These are phyloP conservation scores for Lumnitzera racemosa DNA, from an alignment of 345 rosid genomes.

Conservation along the genomic window DNA sequence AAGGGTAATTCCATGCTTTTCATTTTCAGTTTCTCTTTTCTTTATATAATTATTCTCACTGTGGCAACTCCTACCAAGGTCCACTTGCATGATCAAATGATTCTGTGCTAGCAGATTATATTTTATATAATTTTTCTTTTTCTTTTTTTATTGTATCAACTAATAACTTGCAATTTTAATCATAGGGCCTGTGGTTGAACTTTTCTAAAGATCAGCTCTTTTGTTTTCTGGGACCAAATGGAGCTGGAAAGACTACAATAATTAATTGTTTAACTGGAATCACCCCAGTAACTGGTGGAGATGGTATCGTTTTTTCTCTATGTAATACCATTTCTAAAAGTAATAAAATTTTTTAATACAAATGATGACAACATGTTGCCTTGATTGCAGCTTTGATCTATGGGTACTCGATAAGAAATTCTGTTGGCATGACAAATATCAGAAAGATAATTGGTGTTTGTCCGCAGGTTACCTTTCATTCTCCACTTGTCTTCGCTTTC, in stretches of 20 bases:
- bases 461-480: constrained; percentile 59
- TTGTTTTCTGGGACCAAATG: constrained; percentile 95
- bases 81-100: no score
- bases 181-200: constrained; percentile 80
- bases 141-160: no score
- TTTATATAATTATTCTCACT: neutral
- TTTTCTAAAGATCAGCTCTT: constrained; percentile 76
- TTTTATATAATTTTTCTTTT: no score
- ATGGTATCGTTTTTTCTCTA: constrained; percentile 37
- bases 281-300: constrained; percentile 72
- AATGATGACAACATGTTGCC: neutral
- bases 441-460: constrained; percentile 76
- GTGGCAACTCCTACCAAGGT: neutral
- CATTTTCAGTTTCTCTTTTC: neutral
- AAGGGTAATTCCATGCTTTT: constrained; percentile 32
- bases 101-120: no score
- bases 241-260: constrained; percentile 92
- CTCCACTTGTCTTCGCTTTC: constrained; percentile 3
- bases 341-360: neutral
- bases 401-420: constrained; percentile 66
- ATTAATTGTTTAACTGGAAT: constrained; percentile 83
- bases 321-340: neutral
- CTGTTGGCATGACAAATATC: constrained; percentile 83
- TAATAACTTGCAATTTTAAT: no score
- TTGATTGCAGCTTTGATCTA: constrained; percentile 55